phyloP scores from a whole-genome alignment of 345 rosid genomes.

The Boechera retrofracta region DNA sequence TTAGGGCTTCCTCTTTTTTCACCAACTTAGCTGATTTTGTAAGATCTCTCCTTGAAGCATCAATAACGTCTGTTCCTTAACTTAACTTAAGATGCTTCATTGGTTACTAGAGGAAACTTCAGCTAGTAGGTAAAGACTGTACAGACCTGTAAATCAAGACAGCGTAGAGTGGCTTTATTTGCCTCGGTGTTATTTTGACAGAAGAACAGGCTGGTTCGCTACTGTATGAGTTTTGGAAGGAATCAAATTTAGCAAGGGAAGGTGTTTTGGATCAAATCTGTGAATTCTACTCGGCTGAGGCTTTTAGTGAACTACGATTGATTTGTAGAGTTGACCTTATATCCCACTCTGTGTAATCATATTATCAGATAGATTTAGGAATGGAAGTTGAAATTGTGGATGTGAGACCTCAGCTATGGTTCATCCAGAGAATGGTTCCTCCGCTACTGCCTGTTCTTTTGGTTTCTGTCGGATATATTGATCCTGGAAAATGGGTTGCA shows the following conservation, averaged over 20 bases:
- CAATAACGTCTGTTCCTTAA: constrained; percentile 9
- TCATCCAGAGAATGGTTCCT: constrained; percentile 65
- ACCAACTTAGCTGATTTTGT: constrained; percentile 36
- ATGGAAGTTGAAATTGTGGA: constrained; percentile 72
- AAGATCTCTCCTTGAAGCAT: constrained; percentile 8
- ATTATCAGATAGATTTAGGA: constrained; percentile 45
- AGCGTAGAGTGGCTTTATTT: constrained; percentile 21
- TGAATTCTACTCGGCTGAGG: constrained; percentile 45
- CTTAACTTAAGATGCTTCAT: constrained; percentile 30
- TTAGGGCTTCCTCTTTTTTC: constrained; percentile 45
- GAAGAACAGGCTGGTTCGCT: constrained; percentile 25
- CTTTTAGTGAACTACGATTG: constrained; percentile 34
- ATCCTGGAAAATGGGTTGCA: constrained; percentile 97
- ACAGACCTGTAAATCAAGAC: constrained; percentile 28
- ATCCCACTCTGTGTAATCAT: constrained; percentile 16
- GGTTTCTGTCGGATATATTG: constrained; percentile 82
- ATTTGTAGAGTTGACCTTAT: constrained; percentile 30
- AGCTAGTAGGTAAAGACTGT: constrained; percentile 31
- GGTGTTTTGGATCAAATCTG: constrained; percentile 30
- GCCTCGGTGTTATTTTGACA: constrained; percentile 14
- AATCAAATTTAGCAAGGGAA: constrained; percentile 26
- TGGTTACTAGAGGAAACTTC: constrained; percentile 31
- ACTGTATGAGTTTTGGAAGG: constrained; percentile 33
- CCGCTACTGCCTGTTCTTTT: constrained; percentile 71
- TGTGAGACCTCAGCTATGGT: constrained; percentile 49